A percentile compares a stretch with the other conserved stretches of the same genome.
Conservation (phyloP, 1,284 basidiomycete genomes). For the Mycocalia duriaeana region DNA sequence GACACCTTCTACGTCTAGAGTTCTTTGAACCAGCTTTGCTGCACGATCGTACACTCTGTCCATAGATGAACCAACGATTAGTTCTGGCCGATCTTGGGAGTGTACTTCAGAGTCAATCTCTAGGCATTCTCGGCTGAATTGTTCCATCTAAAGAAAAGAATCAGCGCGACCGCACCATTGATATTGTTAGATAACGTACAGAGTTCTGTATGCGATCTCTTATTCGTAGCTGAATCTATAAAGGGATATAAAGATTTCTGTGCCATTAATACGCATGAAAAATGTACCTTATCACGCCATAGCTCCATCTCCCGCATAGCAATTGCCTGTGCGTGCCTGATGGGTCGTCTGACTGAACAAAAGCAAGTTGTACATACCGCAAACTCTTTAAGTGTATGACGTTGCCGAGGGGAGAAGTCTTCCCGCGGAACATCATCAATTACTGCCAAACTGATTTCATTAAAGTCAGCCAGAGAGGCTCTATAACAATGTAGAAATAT, state of each 20-base stretch:
- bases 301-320: constrained; percentile 96
- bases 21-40: constrained; percentile 82
- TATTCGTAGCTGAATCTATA: constrained; percentile 82
- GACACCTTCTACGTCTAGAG: constrained; percentile 88
- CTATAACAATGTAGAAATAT: constrained; percentile 1
- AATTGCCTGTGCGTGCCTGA: constrained; percentile 45
- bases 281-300: constrained; percentile 85
- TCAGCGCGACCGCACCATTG: not conserved
- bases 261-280: too few species aligned
- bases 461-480: too few species aligned
- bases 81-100: constrained; percentile 23
- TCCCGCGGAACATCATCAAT: constrained; percentile 81
- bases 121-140: constrained; percentile 90
- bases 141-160: constrained; percentile 68
- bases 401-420: constrained; percentile 84
- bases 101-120: constrained; percentile 76
- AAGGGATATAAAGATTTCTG: too few species aligned
- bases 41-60: constrained; percentile 85
- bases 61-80: constrained; percentile 57
- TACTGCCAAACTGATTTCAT: constrained; percentile 62
- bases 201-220: constrained; percentile 90
- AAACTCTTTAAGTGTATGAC: constrained; percentile 93
- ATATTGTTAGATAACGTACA: constrained; percentile 32
- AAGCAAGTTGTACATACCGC: constrained; percentile 40
- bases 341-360: not conserved